Base-by-base conservation (phyloP, 345 rosid genomes). In the Lepidium aucheri region DNA sequence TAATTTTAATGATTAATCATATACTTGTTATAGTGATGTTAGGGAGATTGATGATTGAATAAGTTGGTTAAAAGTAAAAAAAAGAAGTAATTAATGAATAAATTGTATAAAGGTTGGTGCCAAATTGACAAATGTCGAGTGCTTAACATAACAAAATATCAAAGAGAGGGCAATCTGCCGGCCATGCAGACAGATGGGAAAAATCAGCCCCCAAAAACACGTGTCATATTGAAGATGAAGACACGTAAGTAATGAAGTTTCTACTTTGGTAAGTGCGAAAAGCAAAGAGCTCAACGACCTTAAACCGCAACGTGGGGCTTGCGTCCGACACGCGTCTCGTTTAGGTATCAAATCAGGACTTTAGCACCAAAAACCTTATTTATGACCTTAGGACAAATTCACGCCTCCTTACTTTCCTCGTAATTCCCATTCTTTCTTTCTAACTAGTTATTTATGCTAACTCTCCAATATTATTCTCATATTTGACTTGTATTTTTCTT, bases 291-390 rank as follows among this genome's bases (percentile, higher is more conserved):
- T 14, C 53, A 59, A 54, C 65, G 53, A 38, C 52, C 30, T 15
- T 11, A 18, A 63, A 54, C 65, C 44, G 59, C 65, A 53, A 74
- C 69, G 73, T 74, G 69, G 59, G 58, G 3, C 53, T 22, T 61
- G 68, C 40, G 43, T 30, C 14, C 68, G 56, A 60, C 77, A 74
- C 73, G 68, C 11, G 64, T 60, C 63, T 18, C 52, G n/a, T 28
- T 11, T 43, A 51, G 62, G 35, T 35, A 67, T 32, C 43, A 66
- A 51, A 60, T 18, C 40, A 35, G n/a, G n/a, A n/a, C n/a, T n/a
- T n/a, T n/a, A n/a, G n/a, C n/a, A n/a, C n/a, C n/a, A 8, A 45
- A 15, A 40, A 22, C 65, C 41, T 35, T 18, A 67, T 44, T 73
- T 26, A 52, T 60, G 34, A 33, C 9, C 38, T 53, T 26, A 6